Evolutionary conservation across 2,329 filamentous ascomycete genomes (phyloP), one percentile per base, ranked within the genome.

Genomic region (Fusarium heterosporum): DNA sequence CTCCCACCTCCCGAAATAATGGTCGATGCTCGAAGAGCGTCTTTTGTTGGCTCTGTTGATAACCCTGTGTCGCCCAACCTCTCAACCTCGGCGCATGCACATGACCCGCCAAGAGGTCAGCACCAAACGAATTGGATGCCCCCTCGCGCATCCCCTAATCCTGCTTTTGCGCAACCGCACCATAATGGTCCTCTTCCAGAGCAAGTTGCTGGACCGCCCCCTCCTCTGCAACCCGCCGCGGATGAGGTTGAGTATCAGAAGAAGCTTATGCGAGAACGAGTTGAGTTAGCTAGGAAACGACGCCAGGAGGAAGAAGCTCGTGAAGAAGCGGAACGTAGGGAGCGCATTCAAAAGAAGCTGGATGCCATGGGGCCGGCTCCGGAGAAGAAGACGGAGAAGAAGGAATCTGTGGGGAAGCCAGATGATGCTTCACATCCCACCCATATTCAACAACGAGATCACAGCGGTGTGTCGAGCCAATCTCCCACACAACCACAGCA

Each of bases 221-320:
- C 77, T 11, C 73, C 72, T 17, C 69, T 75, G 58, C 75, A 55
- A 22, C 74, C 75, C 25, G 73, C 76, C 4, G 84, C 86, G 46
- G 82, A 87, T 38, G 88, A 91, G 58, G 84, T 84, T 66, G 88
- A 83, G 76, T 86, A 80, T 72, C 90, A 87, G 79, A 91, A 82
- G 84, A 91, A 84, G 78, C 85, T 92, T 22, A 93, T 94, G 90
- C 85, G 85, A 36, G 89, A 92, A 71, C 87, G 87, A 38, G 84
- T 89, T 8, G 90, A 93, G 71, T 80, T 88, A 51, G 90, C 90
- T 19, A 88, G 89, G 72, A 89, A 90, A 73, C 84, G 90, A 57
- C 83, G 87, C 46, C 80, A 87, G 61, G 90, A 91, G 58, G 86
- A 93, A 75, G 89, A 90, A 70, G 89, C 85, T 19, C 85, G 83